Conservation (phyloP, 2,329 filamentous ascomycete genomes). For the Metarhizium robertsii region DNA sequence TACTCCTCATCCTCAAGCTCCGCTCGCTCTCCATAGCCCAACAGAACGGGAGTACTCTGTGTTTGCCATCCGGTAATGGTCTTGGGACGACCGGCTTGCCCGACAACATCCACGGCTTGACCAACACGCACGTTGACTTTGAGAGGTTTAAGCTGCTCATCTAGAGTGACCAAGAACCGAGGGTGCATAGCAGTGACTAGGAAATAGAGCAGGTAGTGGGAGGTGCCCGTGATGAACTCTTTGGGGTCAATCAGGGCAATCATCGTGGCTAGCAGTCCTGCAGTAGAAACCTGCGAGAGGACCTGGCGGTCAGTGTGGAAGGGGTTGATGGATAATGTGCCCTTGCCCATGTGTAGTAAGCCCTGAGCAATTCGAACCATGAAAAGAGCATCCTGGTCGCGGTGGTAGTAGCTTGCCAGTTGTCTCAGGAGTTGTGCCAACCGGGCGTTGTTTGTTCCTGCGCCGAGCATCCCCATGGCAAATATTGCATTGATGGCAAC, state of each 20-base stretch:
- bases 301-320: constrained; percentile 99
- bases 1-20: constrained; percentile 98
- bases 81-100: constrained; percentile 93
- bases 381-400: constrained; percentile 91
- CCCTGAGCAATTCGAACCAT: constrained; percentile 99
- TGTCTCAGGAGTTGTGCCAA: constrained; percentile 90
- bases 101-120: constrained; percentile 96
- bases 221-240: constrained; percentile 58
- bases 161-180: constrained; percentile 89
- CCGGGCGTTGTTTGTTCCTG: constrained; percentile 95
- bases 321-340: constrained; percentile 90
- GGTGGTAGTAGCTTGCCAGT: constrained; percentile 95
- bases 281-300: constrained; percentile 81
- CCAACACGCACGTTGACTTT: constrained; percentile 95
- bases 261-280: constrained; percentile 80
- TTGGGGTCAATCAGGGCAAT: constrained; percentile 94
- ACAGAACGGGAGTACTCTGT: constrained; percentile 92
- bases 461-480: constrained; percentile 93
- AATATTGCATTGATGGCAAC: constrained; percentile 98
- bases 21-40: constrained; percentile 90
- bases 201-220: constrained; percentile 95
- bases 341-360: constrained; percentile 97
- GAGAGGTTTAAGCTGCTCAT: constrained; percentile 87
- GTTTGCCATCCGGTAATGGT: constrained; percentile 99
- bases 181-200: constrained; percentile 95